Conservation (phyloP, 495 filamentous ascomycete species). For the Stereocaulon alpinum region DNA sequence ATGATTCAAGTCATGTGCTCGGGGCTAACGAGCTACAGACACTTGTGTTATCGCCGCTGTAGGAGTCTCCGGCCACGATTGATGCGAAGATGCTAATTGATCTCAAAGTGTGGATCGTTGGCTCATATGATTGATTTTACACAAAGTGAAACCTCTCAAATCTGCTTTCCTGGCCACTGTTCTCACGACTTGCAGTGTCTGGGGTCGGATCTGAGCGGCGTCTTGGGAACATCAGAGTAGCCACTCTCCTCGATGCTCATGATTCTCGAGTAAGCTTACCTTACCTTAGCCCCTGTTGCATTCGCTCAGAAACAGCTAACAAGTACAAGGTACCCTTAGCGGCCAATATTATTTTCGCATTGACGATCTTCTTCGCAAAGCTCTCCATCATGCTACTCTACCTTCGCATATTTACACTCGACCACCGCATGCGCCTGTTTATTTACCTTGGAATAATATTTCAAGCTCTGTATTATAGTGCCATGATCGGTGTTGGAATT, state of each 20-base stretch:
- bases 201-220: background rate
- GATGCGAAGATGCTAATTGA: background rate
- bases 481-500: background rate
- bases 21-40: background rate
- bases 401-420: slow-evolving; percentile 5
- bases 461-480: slow-evolving; percentile 1
- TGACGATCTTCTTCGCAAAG: slow-evolving; percentile 13
- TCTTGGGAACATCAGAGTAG: background rate
- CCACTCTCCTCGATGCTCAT: background rate
- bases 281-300: background rate
- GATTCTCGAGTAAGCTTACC: background rate
- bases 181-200: background rate
- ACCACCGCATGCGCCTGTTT: slow-evolving; percentile 1
- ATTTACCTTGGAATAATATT: slow-evolving; percentile 13
- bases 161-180: background rate
- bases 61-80: background rate
- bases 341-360: background rate
- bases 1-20: background rate
- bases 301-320: background rate
- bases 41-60: slow-evolving; percentile 4
- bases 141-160: background rate
- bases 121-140: background rate
- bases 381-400: slow-evolving; percentile 14
- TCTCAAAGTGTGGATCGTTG: background rate
- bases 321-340: background rate